Evolutionary conservation across 768 basidiomycete genomes (phyloP).

Genomic region (Tylopilus sp.): DNA sequence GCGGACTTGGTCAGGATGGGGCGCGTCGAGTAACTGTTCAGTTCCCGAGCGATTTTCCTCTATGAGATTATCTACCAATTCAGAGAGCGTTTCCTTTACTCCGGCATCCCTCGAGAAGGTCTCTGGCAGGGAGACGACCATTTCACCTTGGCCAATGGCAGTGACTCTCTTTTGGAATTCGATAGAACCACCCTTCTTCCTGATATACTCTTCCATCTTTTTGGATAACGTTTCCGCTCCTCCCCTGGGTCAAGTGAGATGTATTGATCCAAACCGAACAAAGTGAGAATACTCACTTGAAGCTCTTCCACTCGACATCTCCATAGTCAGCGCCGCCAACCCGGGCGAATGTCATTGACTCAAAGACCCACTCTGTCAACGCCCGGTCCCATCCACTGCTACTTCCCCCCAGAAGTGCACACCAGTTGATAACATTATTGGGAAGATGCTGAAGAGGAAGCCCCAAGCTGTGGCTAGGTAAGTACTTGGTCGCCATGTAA

Average conservation of each 20-base stretch:
- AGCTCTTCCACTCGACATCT: slow-evolving; percentile 5
- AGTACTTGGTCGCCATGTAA: slow-evolving; percentile 6
- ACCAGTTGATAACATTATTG: slow-evolving; percentile 29
- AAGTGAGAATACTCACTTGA: not conserved
- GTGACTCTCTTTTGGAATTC: not conserved
- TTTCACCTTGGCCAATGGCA: not conserved
- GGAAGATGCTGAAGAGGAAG: slow-evolving; percentile 9
- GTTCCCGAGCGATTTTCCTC: not conserved
- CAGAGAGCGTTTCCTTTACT: not conserved
- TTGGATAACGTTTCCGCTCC: not conserved
- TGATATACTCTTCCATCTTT: not conserved
- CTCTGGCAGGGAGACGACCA: not conserved
- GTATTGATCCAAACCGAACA: not conserved
- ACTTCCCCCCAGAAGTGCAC: slow-evolving; percentile 30
- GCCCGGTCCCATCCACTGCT: no score
- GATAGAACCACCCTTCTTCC: not conserved
- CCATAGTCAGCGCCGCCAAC: not conserved
- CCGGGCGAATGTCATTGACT: not conserved
- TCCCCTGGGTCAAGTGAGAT: not conserved
- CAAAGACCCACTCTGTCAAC: no score
- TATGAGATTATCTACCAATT: not conserved
- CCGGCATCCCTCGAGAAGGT: not conserved
- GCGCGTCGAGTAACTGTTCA: not conserved
- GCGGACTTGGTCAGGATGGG: not conserved
- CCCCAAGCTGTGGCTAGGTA: slow-evolving; percentile 16